Evolutionary conservation across 768 basidiomycete genomes (phyloP), one percentile per base, ranked within the genome.

Genomic region (Suillus decipiens): DNA sequence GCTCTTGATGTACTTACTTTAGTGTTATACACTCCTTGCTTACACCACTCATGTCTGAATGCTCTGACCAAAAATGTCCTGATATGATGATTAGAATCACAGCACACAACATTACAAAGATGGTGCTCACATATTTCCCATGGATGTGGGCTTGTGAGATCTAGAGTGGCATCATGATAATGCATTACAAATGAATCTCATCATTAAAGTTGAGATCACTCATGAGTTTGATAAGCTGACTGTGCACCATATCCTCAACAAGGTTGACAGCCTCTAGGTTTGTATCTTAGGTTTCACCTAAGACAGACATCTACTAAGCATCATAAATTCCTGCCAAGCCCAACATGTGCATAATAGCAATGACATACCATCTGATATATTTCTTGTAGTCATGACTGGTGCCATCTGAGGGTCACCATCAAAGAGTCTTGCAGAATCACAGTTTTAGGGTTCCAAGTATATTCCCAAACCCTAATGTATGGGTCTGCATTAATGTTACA

Each of bases 211-310:
- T 17, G 6, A 61, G 22, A 41, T 17, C 65, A 34, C 84, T 57
- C 62, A 95, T 95, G 60, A 97, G 86, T 75, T 97, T 94, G 61
- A 95, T 91, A 51, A 99, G 82, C 67, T 98, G 95, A 59, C 91
- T 84, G 42, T 92, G 85, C 22, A 96, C 92, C 57, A 96, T 93
- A 71, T 99, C 95, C 74, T 98, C 95, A 19, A 99, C 92, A 36
- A 95, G 84, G 70, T 92, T 92, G 19, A 95, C 91, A 0, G 96
- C 95, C 61, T 94, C 94, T 17, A 82, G 81, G 60, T 88, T 85
- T 2, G 95, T 93, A 62, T 96, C 94, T 72, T 95, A 91, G 3
- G 96, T 92, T 77, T 96, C 95, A 9, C 95, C 95, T 74, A 97
- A 96, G 50, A 97, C 96, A 71, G 96, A 97, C 93, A 97, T 95